phyloP scores from a whole-genome alignment of 179 eudicot species.

The Silene coronaria region DNA sequence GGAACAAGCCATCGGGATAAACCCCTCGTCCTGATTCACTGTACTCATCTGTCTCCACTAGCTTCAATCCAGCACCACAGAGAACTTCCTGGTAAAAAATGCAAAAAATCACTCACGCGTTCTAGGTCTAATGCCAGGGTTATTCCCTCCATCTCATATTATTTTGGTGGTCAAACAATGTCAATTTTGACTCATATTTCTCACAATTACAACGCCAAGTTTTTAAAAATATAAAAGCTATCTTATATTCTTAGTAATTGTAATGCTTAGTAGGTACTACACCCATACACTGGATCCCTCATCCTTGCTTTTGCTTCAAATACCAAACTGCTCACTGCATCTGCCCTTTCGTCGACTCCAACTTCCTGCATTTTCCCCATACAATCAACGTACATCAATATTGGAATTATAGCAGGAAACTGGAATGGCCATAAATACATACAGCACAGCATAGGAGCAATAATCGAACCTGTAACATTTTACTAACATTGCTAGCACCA shows the following conservation, averaged over 20 bases:
- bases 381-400: too few species aligned
- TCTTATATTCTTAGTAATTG: too few species aligned
- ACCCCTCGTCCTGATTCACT: constrained; percentile 98
- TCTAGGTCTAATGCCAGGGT: background rate
- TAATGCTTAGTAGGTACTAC: too few species aligned
- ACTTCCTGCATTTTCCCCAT: too few species aligned
- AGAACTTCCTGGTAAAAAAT: constrained; percentile 61
- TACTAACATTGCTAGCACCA: constrained; percentile 40
- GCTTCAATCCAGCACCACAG: constrained; percentile 80
- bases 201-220: background rate
- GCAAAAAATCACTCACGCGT: constrained; percentile 4
- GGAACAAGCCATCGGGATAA: constrained; percentile 94
- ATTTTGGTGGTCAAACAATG: background rate
- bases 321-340: constrained; percentile 72
- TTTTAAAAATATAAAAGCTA: background rate
- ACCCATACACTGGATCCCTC: constrained; percentile 80
- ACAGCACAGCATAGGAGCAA: too few species aligned
- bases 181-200: background rate
- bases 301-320: constrained; percentile 71
- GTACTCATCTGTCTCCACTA: constrained; percentile 77
- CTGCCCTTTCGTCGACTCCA: constrained; percentile 62
- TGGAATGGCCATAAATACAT: too few species aligned
- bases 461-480: constrained; percentile 43
- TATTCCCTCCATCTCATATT: background rate
- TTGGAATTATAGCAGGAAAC: too few species aligned